A percentile compares a stretch with the other conserved stretches of the same genome.
These are phyloP conservation scores for Thielaviopsis punctulata DNA, from an alignment of 2,329 filamentous ascomycete species.

Conservation along the genomic window DNA sequence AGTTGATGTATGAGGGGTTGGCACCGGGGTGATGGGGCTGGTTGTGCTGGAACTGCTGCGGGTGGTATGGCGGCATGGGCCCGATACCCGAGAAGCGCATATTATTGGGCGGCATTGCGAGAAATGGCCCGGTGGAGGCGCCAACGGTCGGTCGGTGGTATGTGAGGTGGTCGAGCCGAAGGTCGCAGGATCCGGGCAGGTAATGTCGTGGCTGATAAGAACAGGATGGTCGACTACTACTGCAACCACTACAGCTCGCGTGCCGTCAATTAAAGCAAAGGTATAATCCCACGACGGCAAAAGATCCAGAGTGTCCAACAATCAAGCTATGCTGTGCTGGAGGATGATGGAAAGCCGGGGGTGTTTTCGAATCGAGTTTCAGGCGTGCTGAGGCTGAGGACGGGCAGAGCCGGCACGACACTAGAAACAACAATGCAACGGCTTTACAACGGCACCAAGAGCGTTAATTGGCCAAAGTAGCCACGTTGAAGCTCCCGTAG, in stretches of 20 bases:
- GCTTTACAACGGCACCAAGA: not conserved
- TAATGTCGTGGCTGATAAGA: not conserved
- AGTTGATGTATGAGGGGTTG: constrained; percentile 55
- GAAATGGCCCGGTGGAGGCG: constrained; percentile 2
- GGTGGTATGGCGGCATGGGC: constrained; percentile 27
- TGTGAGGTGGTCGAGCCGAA: not conserved
- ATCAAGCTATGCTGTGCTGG: not conserved
- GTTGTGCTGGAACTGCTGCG: constrained; percentile 31
- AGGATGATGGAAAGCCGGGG: not conserved
- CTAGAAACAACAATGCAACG: not conserved
- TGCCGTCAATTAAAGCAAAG: not conserved
- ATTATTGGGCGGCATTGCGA: constrained; percentile 9
- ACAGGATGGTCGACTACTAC: not conserved
- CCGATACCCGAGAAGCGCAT: constrained; percentile 27
- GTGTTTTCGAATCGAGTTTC: not conserved
- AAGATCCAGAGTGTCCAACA: not conserved
- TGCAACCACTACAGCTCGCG: not conserved
- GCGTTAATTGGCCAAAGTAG: not conserved
- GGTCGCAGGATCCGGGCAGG: not conserved
- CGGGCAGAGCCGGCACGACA: not conserved
- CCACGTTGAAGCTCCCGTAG: not conserved
- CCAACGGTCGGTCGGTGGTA: constrained; percentile 1
- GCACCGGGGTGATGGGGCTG: constrained; percentile 34
- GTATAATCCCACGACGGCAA: not conserved
- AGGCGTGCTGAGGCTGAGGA: not conserved